Percentiles rank a stretch among this genome's conserved stretches.
Evolutionary conservation across 2,329 filamentous ascomycete species (phyloP).

Genomic region (Aspergillus quadricinctus): DNA sequence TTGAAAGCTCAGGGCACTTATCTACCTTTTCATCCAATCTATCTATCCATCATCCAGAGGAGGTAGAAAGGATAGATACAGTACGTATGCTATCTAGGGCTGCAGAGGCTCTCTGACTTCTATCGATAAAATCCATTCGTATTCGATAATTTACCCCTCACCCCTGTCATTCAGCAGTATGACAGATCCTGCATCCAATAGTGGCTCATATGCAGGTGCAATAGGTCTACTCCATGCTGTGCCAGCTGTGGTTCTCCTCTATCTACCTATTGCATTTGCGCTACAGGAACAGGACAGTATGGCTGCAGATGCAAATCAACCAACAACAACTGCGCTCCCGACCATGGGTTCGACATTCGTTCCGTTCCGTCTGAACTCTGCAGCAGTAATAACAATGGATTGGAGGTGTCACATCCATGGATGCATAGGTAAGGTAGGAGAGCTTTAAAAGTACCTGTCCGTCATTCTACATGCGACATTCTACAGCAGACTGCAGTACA

Average conservation of each 20-base stretch:
- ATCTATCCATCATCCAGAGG: neutral
- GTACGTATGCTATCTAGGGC: neutral
- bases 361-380: slow-evolving; percentile 2
- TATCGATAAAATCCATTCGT: neutral
- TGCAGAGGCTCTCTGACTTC: neutral
- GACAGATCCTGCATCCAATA: slow-evolving; percentile 2
- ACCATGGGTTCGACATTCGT: neutral
- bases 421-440: neutral
- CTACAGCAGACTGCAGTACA: no score
- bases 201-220: slow-evolving; percentile 3
- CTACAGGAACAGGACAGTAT: no score
- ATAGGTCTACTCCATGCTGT: neutral
- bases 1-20: neutral
- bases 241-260: neutral
- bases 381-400: neutral
- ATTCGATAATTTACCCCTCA: slow-evolving; percentile 1
- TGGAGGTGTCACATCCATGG: neutral
- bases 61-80: neutral
- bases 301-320: neutral
- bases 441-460: neutral
- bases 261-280: no score
- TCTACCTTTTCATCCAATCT: neutral
- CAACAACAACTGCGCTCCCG: neutral
- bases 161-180: neutral
- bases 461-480: no score